phyloP scores from a whole-genome alignment of 2,329 filamentous ascomycete species.

The Teratosphaeria destructans region DNA sequence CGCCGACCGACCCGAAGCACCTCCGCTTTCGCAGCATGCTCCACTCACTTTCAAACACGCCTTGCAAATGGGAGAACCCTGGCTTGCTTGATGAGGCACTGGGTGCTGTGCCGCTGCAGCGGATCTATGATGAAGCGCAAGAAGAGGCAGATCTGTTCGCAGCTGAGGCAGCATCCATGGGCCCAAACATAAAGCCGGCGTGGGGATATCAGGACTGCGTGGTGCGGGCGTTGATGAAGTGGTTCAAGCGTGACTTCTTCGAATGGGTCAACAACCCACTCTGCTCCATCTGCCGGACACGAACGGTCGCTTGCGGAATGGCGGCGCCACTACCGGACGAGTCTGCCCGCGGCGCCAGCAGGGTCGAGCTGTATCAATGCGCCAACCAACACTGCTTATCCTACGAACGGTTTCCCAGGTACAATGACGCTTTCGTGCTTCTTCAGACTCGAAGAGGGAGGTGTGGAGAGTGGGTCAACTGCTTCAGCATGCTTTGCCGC shows the following conservation, averaged over 20 bases:
- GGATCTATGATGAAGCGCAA: constrained; percentile 87
- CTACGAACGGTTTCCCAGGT: constrained; percentile 84
- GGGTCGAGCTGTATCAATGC: constrained; percentile 86
- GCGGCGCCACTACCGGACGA: constrained; percentile 81
- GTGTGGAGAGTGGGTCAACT: constrained; percentile 94
- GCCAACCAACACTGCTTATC: constrained; percentile 63
- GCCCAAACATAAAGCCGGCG: constrained; percentile 62
- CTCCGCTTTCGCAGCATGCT: constrained; percentile 57
- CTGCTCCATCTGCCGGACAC: constrained; percentile 70
- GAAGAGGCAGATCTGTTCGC: constrained; percentile 82
- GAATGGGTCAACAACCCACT: constrained; percentile 93
- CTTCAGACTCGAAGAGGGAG: constrained; percentile 78
- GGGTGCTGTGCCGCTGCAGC: constrained; percentile 73
- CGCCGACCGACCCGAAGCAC: constrained; percentile 48
- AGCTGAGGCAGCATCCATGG: constrained; percentile 80
- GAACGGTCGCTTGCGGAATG: constrained; percentile 74
- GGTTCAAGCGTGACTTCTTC: constrained; percentile 95
- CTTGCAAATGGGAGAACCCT: constrained; percentile 91
- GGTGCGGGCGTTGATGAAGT: constrained; percentile 77
- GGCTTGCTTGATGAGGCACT: constrained; percentile 88
- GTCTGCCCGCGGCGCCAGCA: constrained; percentile 71
- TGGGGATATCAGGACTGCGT: constrained; percentile 99
- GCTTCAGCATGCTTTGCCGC: constrained; percentile 95
- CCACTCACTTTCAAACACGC: constrained; percentile 75
- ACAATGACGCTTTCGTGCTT: constrained; percentile 88